Percentiles rank a stretch among this genome's conserved stretches.
phyloP scores from a whole-genome alignment of 2,329 filamentous ascomycete species.

The Neophaeococcomyces mojaviensis region DNA sequence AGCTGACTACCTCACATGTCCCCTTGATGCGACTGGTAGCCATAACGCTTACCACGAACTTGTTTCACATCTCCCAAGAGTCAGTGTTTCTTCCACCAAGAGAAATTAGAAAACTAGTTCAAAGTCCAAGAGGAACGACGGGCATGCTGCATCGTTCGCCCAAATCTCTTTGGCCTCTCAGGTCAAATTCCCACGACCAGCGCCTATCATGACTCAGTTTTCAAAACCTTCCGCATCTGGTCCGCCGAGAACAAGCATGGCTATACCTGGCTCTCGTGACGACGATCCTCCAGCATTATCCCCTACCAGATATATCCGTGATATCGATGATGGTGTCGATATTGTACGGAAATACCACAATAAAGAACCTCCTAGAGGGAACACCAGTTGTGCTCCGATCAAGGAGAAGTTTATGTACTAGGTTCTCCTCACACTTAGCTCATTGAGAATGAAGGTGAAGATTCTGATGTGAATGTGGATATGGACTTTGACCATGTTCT shows the following conservation, averaged over 20 bases:
- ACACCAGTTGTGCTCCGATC: constrained; percentile 37
- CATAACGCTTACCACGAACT: background rate
- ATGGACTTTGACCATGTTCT: constrained; percentile 29
- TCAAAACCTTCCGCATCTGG: constrained; percentile 35
- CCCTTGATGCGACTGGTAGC: background rate
- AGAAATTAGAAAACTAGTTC: background rate
- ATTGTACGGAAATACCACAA: constrained; percentile 58
- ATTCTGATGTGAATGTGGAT: constrained; percentile 31
- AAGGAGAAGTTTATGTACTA: constrained; percentile 43
- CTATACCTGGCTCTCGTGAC: constrained; percentile 52
- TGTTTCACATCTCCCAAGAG: background rate
- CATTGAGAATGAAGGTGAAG: constrained; percentile 25
- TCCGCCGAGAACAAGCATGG: constrained; percentile 42
- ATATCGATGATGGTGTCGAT: constrained; percentile 51
- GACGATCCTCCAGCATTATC: constrained; percentile 56
- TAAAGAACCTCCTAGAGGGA: constrained; percentile 41
- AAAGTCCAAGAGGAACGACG: constrained; percentile 10
- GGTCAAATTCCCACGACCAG: constrained; percentile 11
- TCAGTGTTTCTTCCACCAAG: background rate
- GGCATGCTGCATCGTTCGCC: constrained; percentile 15
- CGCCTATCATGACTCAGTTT: constrained; percentile 30
- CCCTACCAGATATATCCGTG: constrained; percentile 52
- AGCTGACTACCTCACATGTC: background rate
- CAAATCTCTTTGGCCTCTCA: constrained; percentile 12
- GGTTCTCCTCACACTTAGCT: constrained; percentile 29